These are phyloP conservation scores for Plasmodium chabaudi DNA, from an alignment of 169 alveolate genomes.

Conservation along the genomic window DNA sequence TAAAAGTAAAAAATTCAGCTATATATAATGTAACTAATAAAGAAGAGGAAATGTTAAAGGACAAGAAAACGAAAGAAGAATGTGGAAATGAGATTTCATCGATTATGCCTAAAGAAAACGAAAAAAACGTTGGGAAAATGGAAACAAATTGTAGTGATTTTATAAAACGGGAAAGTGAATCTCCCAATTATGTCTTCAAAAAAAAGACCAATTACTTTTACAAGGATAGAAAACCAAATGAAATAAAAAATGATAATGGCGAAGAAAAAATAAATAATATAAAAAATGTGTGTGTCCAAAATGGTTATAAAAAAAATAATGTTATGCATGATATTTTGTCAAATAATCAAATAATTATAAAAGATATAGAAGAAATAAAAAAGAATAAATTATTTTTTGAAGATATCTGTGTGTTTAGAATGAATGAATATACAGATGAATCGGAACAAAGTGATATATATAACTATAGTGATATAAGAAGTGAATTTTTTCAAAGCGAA, in stretches of 20 bases:
- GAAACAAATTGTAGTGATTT: not conserved
- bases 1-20: not conserved
- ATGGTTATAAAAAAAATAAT: not conserved
- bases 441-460: not conserved
- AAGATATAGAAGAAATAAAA: constrained; percentile 51
- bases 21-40: not conserved
- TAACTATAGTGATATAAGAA: not conserved
- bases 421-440: constrained; percentile 22
- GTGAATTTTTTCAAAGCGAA: not conserved
- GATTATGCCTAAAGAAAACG: not conserved
- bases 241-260: not conserved
- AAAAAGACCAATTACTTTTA: no score
- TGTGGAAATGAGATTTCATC: no score
- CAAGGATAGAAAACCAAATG: not conserved
- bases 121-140: not conserved
- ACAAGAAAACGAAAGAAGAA: not conserved
- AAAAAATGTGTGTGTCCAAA: constrained; percentile 9
- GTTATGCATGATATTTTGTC: not conserved
- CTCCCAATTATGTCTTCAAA: no score
- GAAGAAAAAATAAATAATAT: constrained; percentile 10
- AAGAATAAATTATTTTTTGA: constrained; percentile 52
- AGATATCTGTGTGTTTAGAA: constrained; percentile 42
- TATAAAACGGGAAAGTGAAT: not conserved
- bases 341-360: constrained; percentile 20
- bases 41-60: not conserved